Evolutionary conservation across 345 rosid genomes (phyloP), one percentile per base, ranked within the genome.

Genomic region (Sonneratia alba): DNA sequence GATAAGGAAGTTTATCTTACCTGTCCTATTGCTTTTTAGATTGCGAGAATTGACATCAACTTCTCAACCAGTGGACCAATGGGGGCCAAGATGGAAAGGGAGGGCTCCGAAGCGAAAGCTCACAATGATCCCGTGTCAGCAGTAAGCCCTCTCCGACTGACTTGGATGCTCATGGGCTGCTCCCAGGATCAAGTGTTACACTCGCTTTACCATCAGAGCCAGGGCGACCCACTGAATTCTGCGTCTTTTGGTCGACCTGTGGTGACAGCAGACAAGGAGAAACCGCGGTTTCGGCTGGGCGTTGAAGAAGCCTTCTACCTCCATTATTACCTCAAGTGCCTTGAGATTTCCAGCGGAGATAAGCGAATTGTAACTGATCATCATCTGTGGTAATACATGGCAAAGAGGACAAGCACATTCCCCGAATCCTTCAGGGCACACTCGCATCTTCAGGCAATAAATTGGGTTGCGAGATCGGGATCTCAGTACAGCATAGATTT

Each of bases 61-160:
- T 27, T 27, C 32, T 27, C 32, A 27, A 27, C 32, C 32, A 27
- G 32, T 27, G 32, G 32, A 27, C 32, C 32, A 27, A 27, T 27
- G 32, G 97, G 85, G 67, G 36, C 87, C 97, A 0, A 89, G 98
- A 82, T 91, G 97, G 98, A 93, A 93, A 81, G 91, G 89, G 64
- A 86, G 82, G 87, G 83, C 53, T 79, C 82, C 3, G 79, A 89
- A 84, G 87, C 87, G 57, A 85, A 87, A 80, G 96, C 97, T 78
- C 81, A 81, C 19, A 80, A 83, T 4, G 89, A 91, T 55, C 97
- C 98, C 22, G 86, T 89, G 90, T 88, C 97, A 0, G 71, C 80
- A 53, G 84, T 84, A 6, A 79, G 12, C 79, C 84, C 61, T 88
- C 90, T 76, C 80, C 91, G 8, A 69, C 73, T 34, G 77, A 82